Evolutionary conservation across 2,329 filamentous ascomycete genomes (phyloP).

Genomic region (Sporothrix brunneoviolacea): DNA sequence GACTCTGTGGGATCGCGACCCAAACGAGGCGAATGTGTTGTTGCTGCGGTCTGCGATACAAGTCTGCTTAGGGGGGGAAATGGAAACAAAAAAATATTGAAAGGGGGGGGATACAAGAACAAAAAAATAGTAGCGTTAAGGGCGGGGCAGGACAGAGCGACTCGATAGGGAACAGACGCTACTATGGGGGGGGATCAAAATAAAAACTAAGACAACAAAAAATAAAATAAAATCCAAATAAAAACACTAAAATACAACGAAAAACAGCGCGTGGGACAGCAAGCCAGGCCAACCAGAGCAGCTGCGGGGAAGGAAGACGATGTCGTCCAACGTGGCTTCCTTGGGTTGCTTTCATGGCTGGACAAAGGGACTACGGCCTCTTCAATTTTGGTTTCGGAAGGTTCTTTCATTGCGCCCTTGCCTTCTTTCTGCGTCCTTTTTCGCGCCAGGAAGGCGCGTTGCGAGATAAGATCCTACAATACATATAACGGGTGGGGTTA

Average conservation of each 20-base stretch:
- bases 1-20: neutral
- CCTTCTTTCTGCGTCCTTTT: neutral
- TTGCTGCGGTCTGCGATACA: neutral
- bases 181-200: neutral
- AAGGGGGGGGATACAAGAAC: neutral
- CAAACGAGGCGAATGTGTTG: neutral
- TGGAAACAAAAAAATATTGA: slow-evolving; percentile 8
- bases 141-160: slow-evolving; percentile 17
- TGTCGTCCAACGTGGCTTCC: too few relatives aligned
- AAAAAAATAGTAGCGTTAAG: slow-evolving; percentile 18
- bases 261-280: too few relatives aligned
- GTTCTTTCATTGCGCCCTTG: too few relatives aligned
- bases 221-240: too few relatives aligned
- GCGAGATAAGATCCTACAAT: neutral
- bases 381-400: too few relatives aligned
- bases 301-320: too few relatives aligned
- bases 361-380: too few relatives aligned
- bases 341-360: too few relatives aligned
- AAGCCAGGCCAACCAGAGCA: too few relatives aligned
- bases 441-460: neutral
- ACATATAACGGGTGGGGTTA: neutral
- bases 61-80: neutral
- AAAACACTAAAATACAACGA: too few relatives aligned
- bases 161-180: slow-evolving; percentile 6
- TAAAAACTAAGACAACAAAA: neutral